These are phyloP conservation scores for Sechiopsis laciniata DNA, from an alignment of 306 rosid species.

Conservation along the genomic window DNA sequence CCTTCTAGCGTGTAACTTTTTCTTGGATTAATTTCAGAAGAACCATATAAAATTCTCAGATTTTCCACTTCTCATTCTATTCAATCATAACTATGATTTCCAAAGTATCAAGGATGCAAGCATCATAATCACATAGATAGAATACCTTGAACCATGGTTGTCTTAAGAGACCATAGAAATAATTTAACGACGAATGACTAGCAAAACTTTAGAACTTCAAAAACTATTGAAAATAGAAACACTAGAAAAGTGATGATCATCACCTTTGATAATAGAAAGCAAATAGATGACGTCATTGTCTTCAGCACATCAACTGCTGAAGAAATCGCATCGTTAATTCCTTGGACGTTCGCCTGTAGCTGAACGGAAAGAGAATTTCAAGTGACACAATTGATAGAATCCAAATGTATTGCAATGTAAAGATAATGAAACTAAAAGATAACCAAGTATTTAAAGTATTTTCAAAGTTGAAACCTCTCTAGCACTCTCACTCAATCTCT, in stretches of 20 bases:
- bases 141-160: neutral
- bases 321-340: conserved; percentile 71
- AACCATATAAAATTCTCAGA: neutral
- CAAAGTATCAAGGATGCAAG: neutral
- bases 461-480: no score
- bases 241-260: neutral
- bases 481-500: no score
- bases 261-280: conserved; percentile 68
- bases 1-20: conserved; percentile 2
- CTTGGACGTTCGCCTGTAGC: conserved; percentile 63
- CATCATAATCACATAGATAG: neutral
- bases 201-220: conserved; percentile 3
- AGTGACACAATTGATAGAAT: neutral
- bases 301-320: conserved; percentile 94
- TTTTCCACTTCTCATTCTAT: neutral
- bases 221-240: neutral
- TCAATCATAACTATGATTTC: neutral
- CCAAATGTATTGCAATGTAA: no score
- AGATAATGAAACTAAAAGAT: no score
- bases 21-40: neutral
- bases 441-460: no score
- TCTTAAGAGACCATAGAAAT: neutral
- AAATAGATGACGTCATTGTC: conserved; percentile 82
- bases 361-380: conserved; percentile 18
- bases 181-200: neutral